These are phyloP conservation scores for Pichia scutulata DNA, from an alignment of 805 yeast species.

Conservation along the genomic window DNA sequence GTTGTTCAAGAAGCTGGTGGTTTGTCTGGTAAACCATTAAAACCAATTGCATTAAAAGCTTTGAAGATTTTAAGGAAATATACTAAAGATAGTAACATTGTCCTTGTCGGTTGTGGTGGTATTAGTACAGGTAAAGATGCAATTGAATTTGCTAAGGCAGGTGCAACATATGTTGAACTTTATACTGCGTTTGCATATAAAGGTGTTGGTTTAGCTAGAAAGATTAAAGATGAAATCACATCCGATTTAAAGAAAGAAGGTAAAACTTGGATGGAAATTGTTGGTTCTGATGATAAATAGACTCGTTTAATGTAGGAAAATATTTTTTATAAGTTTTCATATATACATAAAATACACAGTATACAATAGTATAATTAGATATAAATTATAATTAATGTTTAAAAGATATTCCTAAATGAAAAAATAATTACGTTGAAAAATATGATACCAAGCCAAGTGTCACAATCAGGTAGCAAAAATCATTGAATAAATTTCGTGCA, in stretches of 20 bases:
- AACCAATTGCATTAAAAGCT: constrained; percentile 68
- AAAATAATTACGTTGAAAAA: not conserved
- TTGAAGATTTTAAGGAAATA: constrained; percentile 63
- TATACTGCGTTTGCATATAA: constrained; percentile 88
- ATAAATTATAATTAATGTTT: not conserved
- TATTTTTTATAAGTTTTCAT: not conserved
- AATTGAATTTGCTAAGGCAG: constrained; percentile 84
- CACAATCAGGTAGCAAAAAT: constrained; percentile 4
- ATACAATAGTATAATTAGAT: too few relatives aligned
- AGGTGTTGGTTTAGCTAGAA: constrained; percentile 78
- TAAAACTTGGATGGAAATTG: constrained; percentile 75
- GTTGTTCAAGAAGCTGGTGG: constrained; percentile 70
- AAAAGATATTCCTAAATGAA: not conserved
- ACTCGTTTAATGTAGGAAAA: constrained; percentile 4
- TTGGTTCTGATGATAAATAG: constrained; percentile 51
- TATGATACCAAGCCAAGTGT: not conserved
- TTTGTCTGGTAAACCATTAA: constrained; percentile 85
- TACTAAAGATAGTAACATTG: constrained; percentile 64
- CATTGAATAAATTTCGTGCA: constrained; percentile 4
- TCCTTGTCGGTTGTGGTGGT: constrained; percentile 92
- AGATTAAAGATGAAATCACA: constrained; percentile 52
- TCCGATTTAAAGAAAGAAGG: constrained; percentile 61
- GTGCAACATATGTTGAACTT: constrained; percentile 82
- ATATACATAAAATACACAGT: not conserved
- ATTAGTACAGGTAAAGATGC: constrained; percentile 84